These are phyloP conservation scores for Metarhizium anisopliae DNA, from an alignment of 2,329 filamentous ascomycete species.

Conservation along the genomic window DNA sequence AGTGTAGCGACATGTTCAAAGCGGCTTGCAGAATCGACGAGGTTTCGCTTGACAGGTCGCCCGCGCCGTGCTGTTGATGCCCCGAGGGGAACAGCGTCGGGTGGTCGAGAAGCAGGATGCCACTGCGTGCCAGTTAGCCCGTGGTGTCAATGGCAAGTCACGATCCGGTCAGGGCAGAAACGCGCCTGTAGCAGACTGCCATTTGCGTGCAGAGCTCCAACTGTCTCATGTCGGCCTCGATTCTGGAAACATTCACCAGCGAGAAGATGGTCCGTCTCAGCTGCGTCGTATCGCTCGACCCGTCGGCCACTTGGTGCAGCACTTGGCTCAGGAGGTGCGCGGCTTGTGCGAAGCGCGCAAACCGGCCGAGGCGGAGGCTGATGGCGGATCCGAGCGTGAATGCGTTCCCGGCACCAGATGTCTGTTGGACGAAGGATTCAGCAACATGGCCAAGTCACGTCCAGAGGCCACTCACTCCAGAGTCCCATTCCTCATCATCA, in stretches of 20 bases:
- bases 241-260: slow-evolving; percentile 6
- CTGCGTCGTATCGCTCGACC: slow-evolving; percentile 4
- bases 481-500: slow-evolving; percentile 8
- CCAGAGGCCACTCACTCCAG: slow-evolving; percentile 1
- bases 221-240: slow-evolving; percentile 6
- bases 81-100: background rate
- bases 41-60: background rate
- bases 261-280: slow-evolving; percentile 8
- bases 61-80: background rate
- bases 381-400: too few species aligned
- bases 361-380: too few species aligned
- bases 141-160: background rate
- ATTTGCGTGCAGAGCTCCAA: slow-evolving; percentile 9
- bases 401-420: too few species aligned
- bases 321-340: slow-evolving; percentile 10
- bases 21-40: background rate
- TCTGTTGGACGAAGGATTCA: too few species aligned
- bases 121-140: background rate
- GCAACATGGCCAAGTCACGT: too few species aligned
- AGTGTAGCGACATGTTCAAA: background rate
- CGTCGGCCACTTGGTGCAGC: slow-evolving; percentile 4
- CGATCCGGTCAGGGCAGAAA: background rate
- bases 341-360: slow-evolving; percentile 11
- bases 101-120: background rate
- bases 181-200: slow-evolving; percentile 10